Base-by-base conservation (phyloP, 306 rosid species). In the Herpetospermum pedunculosum region DNA sequence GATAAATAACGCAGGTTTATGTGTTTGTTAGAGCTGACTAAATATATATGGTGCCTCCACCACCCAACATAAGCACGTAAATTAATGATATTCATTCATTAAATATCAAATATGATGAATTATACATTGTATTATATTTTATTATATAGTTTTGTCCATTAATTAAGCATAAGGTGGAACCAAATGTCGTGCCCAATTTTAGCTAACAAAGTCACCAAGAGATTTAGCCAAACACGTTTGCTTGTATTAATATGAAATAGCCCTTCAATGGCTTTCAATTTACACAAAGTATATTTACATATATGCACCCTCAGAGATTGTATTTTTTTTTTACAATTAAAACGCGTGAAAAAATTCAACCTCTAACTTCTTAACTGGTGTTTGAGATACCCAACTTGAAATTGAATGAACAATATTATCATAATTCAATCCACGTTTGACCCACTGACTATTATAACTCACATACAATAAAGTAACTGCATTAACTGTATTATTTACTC, bases 31-130 rank as follows among this genome's bases (percentile, higher is more conserved):
- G 70, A 62, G 43, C 26, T 35, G 35, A 62, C 70, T 64, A 37
- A 64, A 38, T 34, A 10, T 30, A 64, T 4, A 64, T 64, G 71
- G 71, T 38, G 71, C 13, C 48, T 37, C 71, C 71, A 64, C 71
- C 71, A 38, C 30, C 49, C 71, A 64, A 64, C 49, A 64, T 64
- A 19, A 38, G 19, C 71, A 64, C n/a, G 71, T 64, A 64, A 38
- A 38, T n/a, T 38, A 64, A 64, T n/a, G 4, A 64, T 64, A 19
- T 4, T 35, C 4, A 37, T 63, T 63, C 5, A 34, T 63, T 16
- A 63, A 63, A 34, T 34, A 63, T 60, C 69, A 34, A 60, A 60
- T 30, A 60, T 63, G 28, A 63, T 63, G 1, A 63, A 63, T 63
- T 37, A 63, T 35, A 62, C 69, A 34, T 63, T 19, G 28, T 9